These are phyloP conservation scores for Pleurotus ostreatus DNA, from an alignment of 768 basidiomycete species.

Conservation along the genomic window DNA sequence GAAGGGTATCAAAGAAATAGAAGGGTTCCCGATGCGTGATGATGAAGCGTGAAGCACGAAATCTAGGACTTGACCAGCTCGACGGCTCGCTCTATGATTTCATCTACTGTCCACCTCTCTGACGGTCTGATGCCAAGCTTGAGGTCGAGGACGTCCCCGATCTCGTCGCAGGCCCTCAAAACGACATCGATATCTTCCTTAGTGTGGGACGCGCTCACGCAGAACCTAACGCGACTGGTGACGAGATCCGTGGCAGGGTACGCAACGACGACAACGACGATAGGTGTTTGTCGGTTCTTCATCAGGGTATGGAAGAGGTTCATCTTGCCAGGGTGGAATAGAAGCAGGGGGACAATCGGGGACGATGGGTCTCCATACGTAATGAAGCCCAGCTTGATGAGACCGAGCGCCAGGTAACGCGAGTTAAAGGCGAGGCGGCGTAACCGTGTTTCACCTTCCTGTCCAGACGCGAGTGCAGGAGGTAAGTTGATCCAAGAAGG, in stretches of 20 bases:
- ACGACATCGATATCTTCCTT: slow-evolving; percentile 93
- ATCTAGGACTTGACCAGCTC: slow-evolving; percentile 57
- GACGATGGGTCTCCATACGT: slow-evolving; percentile 89
- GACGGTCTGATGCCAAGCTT: slow-evolving; percentile 60
- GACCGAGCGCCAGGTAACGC: slow-evolving; percentile 82
- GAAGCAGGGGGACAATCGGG: slow-evolving; percentile 87
- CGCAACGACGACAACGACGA: slow-evolving; percentile 85
- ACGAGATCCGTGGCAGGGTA: slow-evolving; percentile 91
- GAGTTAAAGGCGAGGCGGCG: slow-evolving; percentile 93
- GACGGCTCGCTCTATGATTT: slow-evolving; percentile 64
- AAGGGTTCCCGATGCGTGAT: no score
- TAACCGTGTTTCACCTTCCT: slow-evolving; percentile 79
- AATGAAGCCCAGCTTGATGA: slow-evolving; percentile 94
- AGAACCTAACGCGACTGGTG: slow-evolving; percentile 88
- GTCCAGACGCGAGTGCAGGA: slow-evolving; percentile 68
- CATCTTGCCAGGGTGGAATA: slow-evolving; percentile 96
- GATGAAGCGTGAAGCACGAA: background rate
- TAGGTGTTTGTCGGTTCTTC: slow-evolving; percentile 73
- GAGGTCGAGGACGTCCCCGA: slow-evolving; percentile 86
- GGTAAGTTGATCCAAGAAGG: slow-evolving; percentile 82
- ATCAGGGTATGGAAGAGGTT: slow-evolving; percentile 87
- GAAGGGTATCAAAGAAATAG: no score
- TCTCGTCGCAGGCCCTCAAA: slow-evolving; percentile 84
- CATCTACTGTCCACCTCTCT: slow-evolving; percentile 78
- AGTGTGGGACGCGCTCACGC: slow-evolving; percentile 91